A percentile compares a stretch with the other conserved stretches of the same genome.
phyloP scores from a whole-genome alignment of 192 early-diverging fungal species.

The Linnemannia zychae region DNA sequence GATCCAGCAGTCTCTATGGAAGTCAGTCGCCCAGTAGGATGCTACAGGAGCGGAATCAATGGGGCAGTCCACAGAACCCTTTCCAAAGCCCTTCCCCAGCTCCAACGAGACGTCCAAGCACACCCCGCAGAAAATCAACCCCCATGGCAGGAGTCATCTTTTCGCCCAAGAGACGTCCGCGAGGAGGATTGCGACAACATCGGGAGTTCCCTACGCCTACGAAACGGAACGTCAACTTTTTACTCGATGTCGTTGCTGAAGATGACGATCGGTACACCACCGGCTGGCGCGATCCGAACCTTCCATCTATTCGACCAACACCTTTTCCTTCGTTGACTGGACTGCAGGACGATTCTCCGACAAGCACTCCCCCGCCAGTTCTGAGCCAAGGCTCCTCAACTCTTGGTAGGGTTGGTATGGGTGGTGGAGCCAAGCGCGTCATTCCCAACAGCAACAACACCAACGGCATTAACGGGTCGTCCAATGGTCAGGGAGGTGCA shows the following conservation, averaged over 20 bases:
- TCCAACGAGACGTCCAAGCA: not conserved
- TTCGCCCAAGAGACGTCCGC: conserved; percentile 32
- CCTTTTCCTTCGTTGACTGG: conserved; percentile 7
- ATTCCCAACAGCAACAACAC: conserved; percentile 3
- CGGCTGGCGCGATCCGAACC: conserved; percentile 16
- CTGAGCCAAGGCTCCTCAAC: not conserved
- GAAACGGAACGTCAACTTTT: conserved; percentile 47
- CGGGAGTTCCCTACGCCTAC: conserved; percentile 20
- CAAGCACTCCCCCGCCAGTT: not conserved
- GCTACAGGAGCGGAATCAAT: conserved; percentile 23
- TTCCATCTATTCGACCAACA: conserved; percentile 12
- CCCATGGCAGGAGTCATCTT: conserved; percentile 31
- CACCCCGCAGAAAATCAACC: conserved; percentile 13
- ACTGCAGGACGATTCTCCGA: conserved; percentile 4
- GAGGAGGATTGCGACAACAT: conserved; percentile 39
- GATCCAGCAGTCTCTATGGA: conserved; percentile 45
- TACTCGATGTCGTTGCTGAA: conserved; percentile 41
- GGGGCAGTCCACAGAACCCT: conserved; percentile 25
- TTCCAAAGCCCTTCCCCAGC: conserved; percentile 14
- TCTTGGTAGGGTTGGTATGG: conserved; percentile 15
- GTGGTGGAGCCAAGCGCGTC: conserved; percentile 33
- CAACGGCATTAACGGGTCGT: not conserved
- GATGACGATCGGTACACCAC: conserved; percentile 40
- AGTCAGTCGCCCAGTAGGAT: conserved; percentile 30
- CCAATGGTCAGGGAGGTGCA: conserved; percentile 13